Evolutionary conservation across 1,284 basidiomycete genomes (phyloP), one percentile per base, ranked within the genome.

Genomic region (Leccinum colubrinum): DNA sequence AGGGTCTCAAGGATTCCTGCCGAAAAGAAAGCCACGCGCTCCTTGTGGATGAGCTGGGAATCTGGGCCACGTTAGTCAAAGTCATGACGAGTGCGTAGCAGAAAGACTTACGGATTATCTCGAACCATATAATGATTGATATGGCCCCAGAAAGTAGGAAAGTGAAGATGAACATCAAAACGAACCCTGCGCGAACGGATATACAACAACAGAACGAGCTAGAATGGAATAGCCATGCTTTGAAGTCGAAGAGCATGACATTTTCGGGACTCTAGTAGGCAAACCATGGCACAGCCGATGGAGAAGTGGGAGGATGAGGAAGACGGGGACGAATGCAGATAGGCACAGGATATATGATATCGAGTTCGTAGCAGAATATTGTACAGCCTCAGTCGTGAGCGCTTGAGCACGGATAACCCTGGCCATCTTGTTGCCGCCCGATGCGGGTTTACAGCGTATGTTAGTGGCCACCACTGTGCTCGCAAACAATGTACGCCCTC

Each of bases 161-260:
- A 1, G 80, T 81, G 9, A 87, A 69, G 3, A 81, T 63, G 25
- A 83, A 79, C 76, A 85, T 80, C 56, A 81, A 69, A 58, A 85
- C 78, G 39, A 87, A 85, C 37, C 87, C 86, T 3, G 83, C 61
- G 61, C 87, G 80, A n/a, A 86, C 83, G 50, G 86, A 83, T 65
- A 89, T 70, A 68, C 87, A 89, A 66, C 79, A 87, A 68, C 86
- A 89, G 69, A 83, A 87, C 3, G 76, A 81, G 56, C 68, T 76
- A 17, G 72, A 74, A 37, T 55, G 69, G 17, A 76, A 60, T 9
- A 76, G 14, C 64, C 74, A 65, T 56, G 46, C 52, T 58, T 53
- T 72, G 59, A 76, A 3, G 52, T 65, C 55, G 50, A 65, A 3
- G 30, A 20, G 27, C 73, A 75, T 76, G 56, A 39, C 48, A 14